A percentile compares a stretch with the other conserved stretches of the same genome.
These are phyloP conservation scores for Fusarium heterosporum DNA, from an alignment of 2,329 filamentous ascomycete species.

Conservation along the genomic window DNA sequence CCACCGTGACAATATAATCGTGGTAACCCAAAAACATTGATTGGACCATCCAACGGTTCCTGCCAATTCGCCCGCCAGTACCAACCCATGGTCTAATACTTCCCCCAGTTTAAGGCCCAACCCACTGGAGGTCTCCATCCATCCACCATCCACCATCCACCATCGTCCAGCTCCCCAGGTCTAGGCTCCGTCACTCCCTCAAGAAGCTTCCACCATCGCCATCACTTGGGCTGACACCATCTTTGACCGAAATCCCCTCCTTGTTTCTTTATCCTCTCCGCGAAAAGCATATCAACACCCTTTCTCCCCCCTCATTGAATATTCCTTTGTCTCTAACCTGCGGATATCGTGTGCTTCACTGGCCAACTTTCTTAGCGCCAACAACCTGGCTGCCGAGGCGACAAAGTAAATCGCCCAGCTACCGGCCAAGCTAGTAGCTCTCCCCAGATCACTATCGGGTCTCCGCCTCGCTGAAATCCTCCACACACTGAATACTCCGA, in stretches of 20 bases:
- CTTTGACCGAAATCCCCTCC: slow-evolving; percentile 28
- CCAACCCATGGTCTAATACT: neutral
- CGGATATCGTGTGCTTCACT: slow-evolving; percentile 25
- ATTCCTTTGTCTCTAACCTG: slow-evolving; percentile 2
- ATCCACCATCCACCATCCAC: neutral
- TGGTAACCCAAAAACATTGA: slow-evolving; percentile 35
- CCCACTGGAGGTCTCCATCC: slow-evolving; percentile 13
- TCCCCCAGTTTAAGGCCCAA: slow-evolving; percentile 1
- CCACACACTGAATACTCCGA: slow-evolving; percentile 18
- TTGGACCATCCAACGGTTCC: slow-evolving; percentile 28
- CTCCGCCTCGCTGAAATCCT: slow-evolving; percentile 34
- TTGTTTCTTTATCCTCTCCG: slow-evolving; percentile 3
- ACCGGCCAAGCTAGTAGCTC: slow-evolving; percentile 41
- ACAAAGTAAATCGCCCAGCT: slow-evolving; percentile 41
- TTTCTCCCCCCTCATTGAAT: slow-evolving; percentile 20
- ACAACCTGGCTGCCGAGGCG: slow-evolving; percentile 37
- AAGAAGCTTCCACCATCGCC: slow-evolving; percentile 17
- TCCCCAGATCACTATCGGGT: slow-evolving; percentile 42
- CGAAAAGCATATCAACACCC: slow-evolving; percentile 44
- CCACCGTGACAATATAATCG: slow-evolving; percentile 33
- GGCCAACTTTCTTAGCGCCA: slow-evolving; percentile 38
- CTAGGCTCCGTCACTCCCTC: slow-evolving; percentile 15
- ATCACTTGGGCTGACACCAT: slow-evolving; percentile 40
- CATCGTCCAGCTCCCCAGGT: neutral
- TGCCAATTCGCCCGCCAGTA: slow-evolving; percentile 12